phyloP scores from a whole-genome alignment of 352 stramenopile genomes.

The Detonula confervacea region DNA sequence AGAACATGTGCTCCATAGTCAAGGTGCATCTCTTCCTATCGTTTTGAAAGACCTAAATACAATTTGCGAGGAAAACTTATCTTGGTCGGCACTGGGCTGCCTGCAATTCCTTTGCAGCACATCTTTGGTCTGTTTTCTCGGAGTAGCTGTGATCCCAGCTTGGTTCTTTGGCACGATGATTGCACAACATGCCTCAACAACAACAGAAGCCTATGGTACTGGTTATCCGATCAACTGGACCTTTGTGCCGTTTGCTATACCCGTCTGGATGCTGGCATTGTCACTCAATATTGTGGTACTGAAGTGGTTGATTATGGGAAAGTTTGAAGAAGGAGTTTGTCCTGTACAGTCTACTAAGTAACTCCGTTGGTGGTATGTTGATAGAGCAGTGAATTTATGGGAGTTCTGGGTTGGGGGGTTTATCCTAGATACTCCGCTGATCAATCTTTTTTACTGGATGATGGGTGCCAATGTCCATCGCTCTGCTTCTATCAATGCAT shows the following conservation, averaged over 20 bases:
- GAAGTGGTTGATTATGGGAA: neutral
- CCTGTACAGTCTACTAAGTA: neutral
- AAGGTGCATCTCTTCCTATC: no score
- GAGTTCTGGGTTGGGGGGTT: constrained; percentile 16
- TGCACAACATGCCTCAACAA: neutral
- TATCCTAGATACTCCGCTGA: constrained; percentile 21
- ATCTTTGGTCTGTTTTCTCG: no score
- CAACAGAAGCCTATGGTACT: neutral
- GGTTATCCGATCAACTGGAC: neutral
- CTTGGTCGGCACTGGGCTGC: no score
- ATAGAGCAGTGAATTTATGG: constrained; percentile 17
- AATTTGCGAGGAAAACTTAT: no score
- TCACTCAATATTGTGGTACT: neutral
- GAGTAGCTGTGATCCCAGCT: no score
- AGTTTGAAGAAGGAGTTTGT: neutral
- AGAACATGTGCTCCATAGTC: no score
- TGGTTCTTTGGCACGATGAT: neutral
- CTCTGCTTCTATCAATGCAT: neutral
- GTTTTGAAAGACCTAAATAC: no score
- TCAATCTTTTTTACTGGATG: constrained; percentile 12
- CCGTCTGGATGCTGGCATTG: neutral
- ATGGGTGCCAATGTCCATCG: constrained; percentile 17
- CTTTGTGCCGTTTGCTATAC: neutral
- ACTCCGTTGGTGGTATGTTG: constrained; percentile 19
- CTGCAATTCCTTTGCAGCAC: no score